Evolutionary conservation across 2,329 filamentous ascomycete genomes (phyloP), one percentile per base, ranked within the genome.

Genomic region (Trichoderma semiorbis): DNA sequence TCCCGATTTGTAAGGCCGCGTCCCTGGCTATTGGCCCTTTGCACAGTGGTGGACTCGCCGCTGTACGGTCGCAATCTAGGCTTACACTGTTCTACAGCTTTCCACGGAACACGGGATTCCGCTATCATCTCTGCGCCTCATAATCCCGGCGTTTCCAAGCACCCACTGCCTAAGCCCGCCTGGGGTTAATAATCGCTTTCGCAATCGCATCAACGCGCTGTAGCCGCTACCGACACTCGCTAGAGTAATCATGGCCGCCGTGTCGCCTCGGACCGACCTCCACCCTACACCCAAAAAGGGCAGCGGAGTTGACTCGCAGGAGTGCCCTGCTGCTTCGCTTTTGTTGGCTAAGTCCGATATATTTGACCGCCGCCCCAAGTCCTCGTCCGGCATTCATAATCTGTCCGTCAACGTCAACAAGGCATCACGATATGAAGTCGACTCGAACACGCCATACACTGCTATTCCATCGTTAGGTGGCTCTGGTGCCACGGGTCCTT

Each of bases 381-480:
- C 63, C 3, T 69, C 73, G 34, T 73, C 68, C 36, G 58, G 69
- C 62, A 71, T 74, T 71, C 72, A 72, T 66, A 69, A 74, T 61
- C 69, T 76, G 39, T 73, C 70, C 67, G 53, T 76, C 74, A 75
- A 75, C 75, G 73, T 77, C 16, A 67, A 70, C 66, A 75, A 69
- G 21, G 74, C 73, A 62, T 68, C 74, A 24, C 73, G 62, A 65
- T 74, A 73, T 73, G 74, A 75, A 34, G 58, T 71, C 34, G 69
- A 75, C 53, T 71, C 64, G 43, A 62, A 72, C 43, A 74, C 71
- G 24, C 74, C 77, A 34, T 74, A 73, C 53, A 75, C 77, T 68
- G 76, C 75, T 69, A 72, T 77, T 63, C 73, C 78, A 68, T 75
- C 73, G 55, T 32, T 78, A 74, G 77, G 78, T 76, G 77, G 78